Percentiles rank a stretch among this genome's conserved stretches.
These are phyloP conservation scores for Annulohypoxylon moriforme DNA, from an alignment of 495 filamentous ascomycete species.

Conservation along the genomic window DNA sequence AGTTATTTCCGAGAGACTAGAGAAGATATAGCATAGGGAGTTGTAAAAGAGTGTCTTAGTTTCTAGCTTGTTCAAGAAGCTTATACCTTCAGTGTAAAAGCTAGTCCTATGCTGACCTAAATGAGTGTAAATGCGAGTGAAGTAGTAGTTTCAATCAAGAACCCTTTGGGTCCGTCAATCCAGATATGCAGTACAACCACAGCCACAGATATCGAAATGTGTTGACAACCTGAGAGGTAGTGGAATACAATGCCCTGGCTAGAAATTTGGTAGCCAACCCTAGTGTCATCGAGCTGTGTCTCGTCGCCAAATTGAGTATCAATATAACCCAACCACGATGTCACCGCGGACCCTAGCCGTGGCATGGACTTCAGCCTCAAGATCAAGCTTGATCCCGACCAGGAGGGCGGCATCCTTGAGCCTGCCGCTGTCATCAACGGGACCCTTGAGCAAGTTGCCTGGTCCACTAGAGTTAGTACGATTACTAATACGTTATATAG, in stretches of 20 bases:
- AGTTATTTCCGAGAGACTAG: not conserved
- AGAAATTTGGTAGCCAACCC: slow-evolving; percentile 25
- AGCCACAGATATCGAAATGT: slow-evolving; percentile 12
- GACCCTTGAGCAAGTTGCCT: slow-evolving; percentile 55
- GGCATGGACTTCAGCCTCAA: slow-evolving; percentile 43
- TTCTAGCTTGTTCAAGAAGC: not conserved
- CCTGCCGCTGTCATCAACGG: slow-evolving; percentile 53
- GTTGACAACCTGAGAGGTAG: slow-evolving; percentile 12
- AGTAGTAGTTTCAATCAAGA: slow-evolving; percentile 30
- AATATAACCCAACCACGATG: slow-evolving; percentile 45
- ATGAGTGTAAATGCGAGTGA: slow-evolving; percentile 33
- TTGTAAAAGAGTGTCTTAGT: not conserved
- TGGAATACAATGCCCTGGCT: slow-evolving; percentile 12
- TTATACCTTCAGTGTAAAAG: not conserved
- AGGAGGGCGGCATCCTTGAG: slow-evolving; percentile 56
- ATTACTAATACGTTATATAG: not conserved
- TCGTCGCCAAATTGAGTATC: slow-evolving; percentile 13
- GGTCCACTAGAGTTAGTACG: slow-evolving; percentile 6
- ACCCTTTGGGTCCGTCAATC: slow-evolving; percentile 20
- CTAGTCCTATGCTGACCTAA: not conserved
- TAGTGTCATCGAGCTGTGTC: slow-evolving; percentile 16
- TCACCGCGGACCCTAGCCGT: slow-evolving; percentile 44
- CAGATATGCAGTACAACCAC: slow-evolving; percentile 23
- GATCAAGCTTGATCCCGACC: slow-evolving; percentile 57
- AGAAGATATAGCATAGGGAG: not conserved